Evolutionary conservation across 345 rosid species (phyloP).

Genomic region (Eucalyptus guilfoylei): DNA sequence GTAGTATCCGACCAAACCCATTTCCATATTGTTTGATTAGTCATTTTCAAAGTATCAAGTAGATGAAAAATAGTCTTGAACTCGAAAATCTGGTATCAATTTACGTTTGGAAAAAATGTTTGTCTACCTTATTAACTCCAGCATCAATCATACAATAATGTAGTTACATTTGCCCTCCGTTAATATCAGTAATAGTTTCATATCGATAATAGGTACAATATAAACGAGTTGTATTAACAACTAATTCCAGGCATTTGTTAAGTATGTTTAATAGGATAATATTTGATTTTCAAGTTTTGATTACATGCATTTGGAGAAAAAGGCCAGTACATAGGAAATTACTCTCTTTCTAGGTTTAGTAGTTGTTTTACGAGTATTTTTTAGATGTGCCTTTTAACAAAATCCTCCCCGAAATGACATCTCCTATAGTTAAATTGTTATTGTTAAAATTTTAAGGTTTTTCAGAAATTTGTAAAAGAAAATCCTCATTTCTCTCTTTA

Average conservation of each 20-base stretch:
- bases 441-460: neutral
- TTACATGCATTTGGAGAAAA: neutral
- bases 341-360: neutral
- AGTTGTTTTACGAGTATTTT: neutral
- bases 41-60: neutral
- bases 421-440: neutral
- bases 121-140: rapidly evolving
- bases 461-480: neutral
- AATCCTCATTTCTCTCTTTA: neutral
- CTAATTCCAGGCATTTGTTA: neutral
- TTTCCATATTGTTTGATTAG: neutral
- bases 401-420: neutral
- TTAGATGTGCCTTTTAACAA: neutral
- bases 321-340: neutral
- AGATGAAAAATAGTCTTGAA: rapidly evolving
- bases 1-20: neutral
- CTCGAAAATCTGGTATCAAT: neutral
- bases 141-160: neutral
- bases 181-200: neutral
- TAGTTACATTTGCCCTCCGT: neutral
- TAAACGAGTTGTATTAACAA: neutral
- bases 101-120: rapidly evolving
- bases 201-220: neutral
- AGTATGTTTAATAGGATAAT: neutral
- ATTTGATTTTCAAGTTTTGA: neutral